Percentiles rank a stretch among this genome's conserved stretches.
phyloP scores from a whole-genome alignment of 257 asterid genomes.

The Przewalskia tangutica region DNA sequence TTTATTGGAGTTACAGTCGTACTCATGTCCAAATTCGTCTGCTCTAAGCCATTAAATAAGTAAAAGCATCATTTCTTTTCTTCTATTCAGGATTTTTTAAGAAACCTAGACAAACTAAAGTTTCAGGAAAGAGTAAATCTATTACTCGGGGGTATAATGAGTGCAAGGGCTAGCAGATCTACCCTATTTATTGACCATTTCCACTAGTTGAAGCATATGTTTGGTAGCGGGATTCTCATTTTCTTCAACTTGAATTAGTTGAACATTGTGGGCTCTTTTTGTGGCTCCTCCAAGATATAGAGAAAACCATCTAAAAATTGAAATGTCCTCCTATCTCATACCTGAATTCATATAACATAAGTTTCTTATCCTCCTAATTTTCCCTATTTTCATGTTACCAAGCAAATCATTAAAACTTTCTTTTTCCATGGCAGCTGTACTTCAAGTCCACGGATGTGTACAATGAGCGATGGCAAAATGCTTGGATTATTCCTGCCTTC shows the following conservation, averaged over 20 bases:
- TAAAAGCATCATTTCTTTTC: not conserved
- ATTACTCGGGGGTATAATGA: not conserved
- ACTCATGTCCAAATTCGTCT: not conserved
- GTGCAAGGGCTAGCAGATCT: not conserved
- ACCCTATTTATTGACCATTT: not conserved
- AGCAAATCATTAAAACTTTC: not conserved
- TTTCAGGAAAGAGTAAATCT: not conserved
- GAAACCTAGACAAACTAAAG: not conserved
- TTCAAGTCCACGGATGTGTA: constrained; percentile 74
- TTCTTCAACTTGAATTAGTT: not conserved
- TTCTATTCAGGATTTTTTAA: not conserved
- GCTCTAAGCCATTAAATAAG: not conserved
- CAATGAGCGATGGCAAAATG: constrained; percentile 92
- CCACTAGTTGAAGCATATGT: not conserved
- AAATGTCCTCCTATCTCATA: not conserved
- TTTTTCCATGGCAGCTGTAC: constrained; percentile 51
- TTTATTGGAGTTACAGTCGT: not conserved
- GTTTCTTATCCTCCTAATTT: not conserved
- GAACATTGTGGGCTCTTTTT: not conserved
- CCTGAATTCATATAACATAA: not conserved
- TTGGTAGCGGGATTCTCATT: not conserved
- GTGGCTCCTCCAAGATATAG: not conserved
- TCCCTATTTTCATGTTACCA: not conserved
- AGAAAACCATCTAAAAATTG: not conserved
- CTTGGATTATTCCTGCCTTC: constrained; percentile 94